A percentile compares a stretch with the other conserved stretches of the same genome.
phyloP scores from a whole-genome alignment of 352 stramenopile species.

The Pythium periplocum region DNA sequence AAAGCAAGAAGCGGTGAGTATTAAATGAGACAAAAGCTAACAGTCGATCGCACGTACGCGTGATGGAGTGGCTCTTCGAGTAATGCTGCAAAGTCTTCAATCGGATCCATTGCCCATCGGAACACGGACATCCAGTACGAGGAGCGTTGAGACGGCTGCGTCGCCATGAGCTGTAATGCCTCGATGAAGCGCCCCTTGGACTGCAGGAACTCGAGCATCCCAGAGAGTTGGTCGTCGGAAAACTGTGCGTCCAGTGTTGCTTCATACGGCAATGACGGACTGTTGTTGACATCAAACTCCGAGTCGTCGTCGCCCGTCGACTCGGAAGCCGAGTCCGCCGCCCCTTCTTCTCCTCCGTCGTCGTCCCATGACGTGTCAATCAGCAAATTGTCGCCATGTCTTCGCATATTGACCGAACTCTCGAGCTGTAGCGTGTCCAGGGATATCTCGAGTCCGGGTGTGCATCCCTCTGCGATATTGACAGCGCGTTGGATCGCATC shows the following conservation, averaged over 20 bases:
- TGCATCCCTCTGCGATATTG: constrained; percentile 53
- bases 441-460: constrained; percentile 38
- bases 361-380: constrained; percentile 9
- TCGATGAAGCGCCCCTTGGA: constrained; percentile 59
- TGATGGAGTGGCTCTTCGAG: constrained; percentile 32
- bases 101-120: constrained; percentile 38
- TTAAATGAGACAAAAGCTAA: no score
- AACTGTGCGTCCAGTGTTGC: constrained; percentile 16
- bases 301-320: constrained; percentile 23
- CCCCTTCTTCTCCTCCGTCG: background rate
- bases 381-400: constrained; percentile 18
- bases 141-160: constrained; percentile 35
- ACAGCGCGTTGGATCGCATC: constrained; percentile 66
- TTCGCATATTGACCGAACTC: constrained; percentile 49
- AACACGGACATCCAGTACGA: constrained; percentile 73
- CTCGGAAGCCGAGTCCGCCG: constrained; percentile 5
- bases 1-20: background rate
- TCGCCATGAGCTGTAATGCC: constrained; percentile 65
- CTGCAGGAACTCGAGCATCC: constrained; percentile 64
- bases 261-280: background rate
- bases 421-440: constrained; percentile 46
- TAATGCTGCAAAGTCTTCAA: constrained; percentile 15
- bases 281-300: constrained; percentile 1
- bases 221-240: constrained; percentile 35
- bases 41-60: constrained; percentile 29